These are phyloP conservation scores for Cyberlindnera subsufficiens DNA, from an alignment of 805 yeast genomes.

Conservation along the genomic window DNA sequence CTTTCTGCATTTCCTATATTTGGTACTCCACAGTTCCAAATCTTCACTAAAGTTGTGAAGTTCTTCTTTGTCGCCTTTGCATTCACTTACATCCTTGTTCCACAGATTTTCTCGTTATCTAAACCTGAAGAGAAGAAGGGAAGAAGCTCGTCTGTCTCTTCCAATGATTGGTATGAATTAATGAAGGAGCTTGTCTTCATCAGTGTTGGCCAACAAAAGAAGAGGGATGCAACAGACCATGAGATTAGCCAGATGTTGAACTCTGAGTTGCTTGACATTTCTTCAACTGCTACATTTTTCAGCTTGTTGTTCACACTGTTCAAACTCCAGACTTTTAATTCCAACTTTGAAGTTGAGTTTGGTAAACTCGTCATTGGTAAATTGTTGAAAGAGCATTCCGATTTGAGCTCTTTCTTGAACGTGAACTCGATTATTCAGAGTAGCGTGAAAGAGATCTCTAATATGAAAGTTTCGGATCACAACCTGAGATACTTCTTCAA, in stretches of 20 bases:
- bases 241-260: slow-evolving; percentile 17
- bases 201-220: slow-evolving; percentile 14
- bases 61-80: slow-evolving; percentile 22
- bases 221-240: slow-evolving; percentile 10
- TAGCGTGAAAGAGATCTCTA: slow-evolving; percentile 16
- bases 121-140: slow-evolving; percentile 2
- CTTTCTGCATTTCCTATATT: slow-evolving; percentile 36
- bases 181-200: slow-evolving; percentile 21
- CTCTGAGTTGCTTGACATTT: slow-evolving; percentile 7
- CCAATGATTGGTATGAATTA: slow-evolving; percentile 19
- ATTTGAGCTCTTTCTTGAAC: slow-evolving; percentile 11
- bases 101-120: slow-evolving; percentile 8
- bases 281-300: slow-evolving; percentile 2
- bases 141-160: not conserved
- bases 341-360: slow-evolving; percentile 21
- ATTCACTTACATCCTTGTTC: slow-evolving; percentile 14
- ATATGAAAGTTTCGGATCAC: slow-evolving; percentile 18
- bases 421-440: slow-evolving; percentile 11
- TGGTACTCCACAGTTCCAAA: slow-evolving; percentile 23
- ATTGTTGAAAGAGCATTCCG: slow-evolving; percentile 17
- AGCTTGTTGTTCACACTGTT: slow-evolving; percentile 11
- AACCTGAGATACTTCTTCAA: slow-evolving; percentile 21
- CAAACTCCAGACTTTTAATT: slow-evolving; percentile 15
- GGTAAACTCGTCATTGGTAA: slow-evolving; percentile 20
- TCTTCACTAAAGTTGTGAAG: slow-evolving; percentile 23